phyloP scores from a whole-genome alignment of 2,329 filamentous ascomycete genomes.

The Xylariaceae sp. region DNA sequence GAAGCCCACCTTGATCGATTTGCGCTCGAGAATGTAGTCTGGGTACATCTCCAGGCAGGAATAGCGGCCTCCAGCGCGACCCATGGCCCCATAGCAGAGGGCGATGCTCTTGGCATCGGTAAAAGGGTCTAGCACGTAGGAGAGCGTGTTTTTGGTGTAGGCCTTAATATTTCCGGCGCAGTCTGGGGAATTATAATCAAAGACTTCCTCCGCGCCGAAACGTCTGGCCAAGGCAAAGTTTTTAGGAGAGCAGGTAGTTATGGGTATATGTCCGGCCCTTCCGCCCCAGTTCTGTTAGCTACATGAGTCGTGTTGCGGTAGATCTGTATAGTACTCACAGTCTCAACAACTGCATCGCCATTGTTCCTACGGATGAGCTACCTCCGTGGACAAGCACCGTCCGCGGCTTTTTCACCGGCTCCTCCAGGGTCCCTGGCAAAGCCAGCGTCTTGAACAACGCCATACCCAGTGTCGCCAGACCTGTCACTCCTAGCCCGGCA shows the following conservation, averaged over 20 bases:
- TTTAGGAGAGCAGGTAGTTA: conserved; percentile 3
- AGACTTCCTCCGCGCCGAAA: conserved; percentile 2
- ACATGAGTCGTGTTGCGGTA: not conserved
- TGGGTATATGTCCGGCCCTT: not conserved
- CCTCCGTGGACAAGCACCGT: conserved; percentile 45
- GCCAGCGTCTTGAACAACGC: conserved; percentile 31
- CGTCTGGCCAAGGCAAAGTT: conserved; percentile 6
- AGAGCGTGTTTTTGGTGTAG: conserved; percentile 35
- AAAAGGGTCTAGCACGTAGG: conserved; percentile 38
- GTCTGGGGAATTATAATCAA: not conserved
- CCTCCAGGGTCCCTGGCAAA: conserved; percentile 26
- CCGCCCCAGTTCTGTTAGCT: not conserved
- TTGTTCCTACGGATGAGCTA: conserved; percentile 40
- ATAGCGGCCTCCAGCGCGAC: conserved; percentile 32
- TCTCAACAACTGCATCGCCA: conserved; percentile 42
- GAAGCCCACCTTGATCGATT: conserved; percentile 12
- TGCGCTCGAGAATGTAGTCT: conserved; percentile 1
- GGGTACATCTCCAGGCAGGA: conserved; percentile 11
- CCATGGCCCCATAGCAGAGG: conserved; percentile 36
- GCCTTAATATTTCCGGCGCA: conserved; percentile 27
- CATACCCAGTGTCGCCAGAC: conserved; percentile 30
- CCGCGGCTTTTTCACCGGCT: conserved; percentile 14
- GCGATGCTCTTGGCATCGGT: conserved; percentile 28
- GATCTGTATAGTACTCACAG: not conserved
- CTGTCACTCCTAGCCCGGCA: conserved; percentile 29